Percentiles rank a stretch among this genome's conserved stretches.
Evolutionary conservation across 805 yeast genomes (phyloP).

Genomic region (Myxozyma lipomycoides): DNA sequence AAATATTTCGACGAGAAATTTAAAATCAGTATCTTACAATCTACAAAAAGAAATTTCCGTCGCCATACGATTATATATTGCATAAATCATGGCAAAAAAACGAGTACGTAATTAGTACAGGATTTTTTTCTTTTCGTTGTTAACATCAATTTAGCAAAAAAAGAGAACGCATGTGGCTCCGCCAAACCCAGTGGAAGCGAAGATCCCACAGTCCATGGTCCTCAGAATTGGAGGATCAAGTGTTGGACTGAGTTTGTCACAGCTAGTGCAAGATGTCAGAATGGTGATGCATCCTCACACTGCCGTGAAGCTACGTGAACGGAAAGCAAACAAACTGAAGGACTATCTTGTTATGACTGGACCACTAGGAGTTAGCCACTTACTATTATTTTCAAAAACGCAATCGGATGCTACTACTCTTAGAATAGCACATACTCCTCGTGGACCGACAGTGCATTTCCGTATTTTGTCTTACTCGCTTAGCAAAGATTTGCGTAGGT

Average conservation of each 20-base stretch:
- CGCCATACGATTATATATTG: too few relatives aligned
- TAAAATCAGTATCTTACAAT: too few relatives aligned
- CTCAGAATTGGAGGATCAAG: conserved; percentile 73
- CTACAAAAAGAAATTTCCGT: too few relatives aligned
- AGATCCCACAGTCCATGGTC: conserved; percentile 91
- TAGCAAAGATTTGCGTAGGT: conserved; percentile 69
- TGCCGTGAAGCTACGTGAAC: conserved; percentile 79
- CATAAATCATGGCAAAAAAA: neutral
- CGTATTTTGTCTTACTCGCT: conserved; percentile 71
- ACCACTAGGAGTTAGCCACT: conserved; percentile 86
- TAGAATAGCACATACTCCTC: conserved; percentile 80
- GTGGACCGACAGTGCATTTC: conserved; percentile 92
- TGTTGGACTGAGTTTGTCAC: conserved; percentile 75
- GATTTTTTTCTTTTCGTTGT: neutral
- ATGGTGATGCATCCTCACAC: conserved; percentile 95
- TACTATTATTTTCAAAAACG: conserved; percentile 81
- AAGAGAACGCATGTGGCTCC: conserved; percentile 78
- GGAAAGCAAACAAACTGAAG: conserved; percentile 79
- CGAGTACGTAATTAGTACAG: neutral
- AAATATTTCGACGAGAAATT: too few relatives aligned
- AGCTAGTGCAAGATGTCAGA: conserved; percentile 82
- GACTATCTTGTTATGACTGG: conserved; percentile 99
- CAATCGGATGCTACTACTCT: conserved; percentile 73
- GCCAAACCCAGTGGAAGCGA: conserved; percentile 58
- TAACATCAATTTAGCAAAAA: conserved; percentile 46